These are phyloP conservation scores for Isabelozyma gotoi DNA, from an alignment of 805 yeast genomes.

Conservation along the genomic window DNA sequence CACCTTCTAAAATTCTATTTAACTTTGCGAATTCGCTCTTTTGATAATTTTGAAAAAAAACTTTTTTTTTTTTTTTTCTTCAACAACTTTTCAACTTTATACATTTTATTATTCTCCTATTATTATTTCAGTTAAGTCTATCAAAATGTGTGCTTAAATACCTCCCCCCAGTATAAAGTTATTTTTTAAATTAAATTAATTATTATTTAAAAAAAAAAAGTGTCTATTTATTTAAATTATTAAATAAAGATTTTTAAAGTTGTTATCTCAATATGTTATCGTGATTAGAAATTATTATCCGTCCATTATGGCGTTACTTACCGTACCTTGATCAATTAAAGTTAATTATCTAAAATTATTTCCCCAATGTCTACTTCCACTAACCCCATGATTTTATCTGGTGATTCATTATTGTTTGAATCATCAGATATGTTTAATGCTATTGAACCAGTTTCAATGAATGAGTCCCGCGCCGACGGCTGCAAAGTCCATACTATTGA, in stretches of 20 bases:
- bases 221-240: slow-evolving; percentile 11
- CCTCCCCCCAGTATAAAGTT: slow-evolving; percentile 8
- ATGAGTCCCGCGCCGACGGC: slow-evolving; percentile 3
- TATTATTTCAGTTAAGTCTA: slow-evolving; percentile 5
- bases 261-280: slow-evolving; percentile 33
- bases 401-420: slow-evolving; percentile 23
- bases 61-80: slow-evolving; percentile 7
- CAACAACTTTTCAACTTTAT: slow-evolving; percentile 9
- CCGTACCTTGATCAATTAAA: slow-evolving; percentile 6
- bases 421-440: slow-evolving; percentile 21
- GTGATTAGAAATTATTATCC: slow-evolving; percentile 21
- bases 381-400: slow-evolving; percentile 19
- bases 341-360: slow-evolving; percentile 9
- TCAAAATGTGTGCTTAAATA: slow-evolving; percentile 39
- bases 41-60: neutral
- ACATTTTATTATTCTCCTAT: slow-evolving; percentile 7
- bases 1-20: neutral
- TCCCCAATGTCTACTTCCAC: slow-evolving; percentile 20
- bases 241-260: slow-evolving; percentile 18
- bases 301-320: slow-evolving; percentile 34
- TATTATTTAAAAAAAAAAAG: slow-evolving; percentile 5
- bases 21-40: neutral
- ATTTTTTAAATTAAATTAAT: slow-evolving; percentile 5
- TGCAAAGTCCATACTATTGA: slow-evolving; percentile 8
- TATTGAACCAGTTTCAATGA: slow-evolving; percentile 3